Percentiles rank a stretch among this genome's conserved stretches.
Conservation (phyloP, 2,329 filamentous ascomycete species). For the Penicillium sp. region DNA sequence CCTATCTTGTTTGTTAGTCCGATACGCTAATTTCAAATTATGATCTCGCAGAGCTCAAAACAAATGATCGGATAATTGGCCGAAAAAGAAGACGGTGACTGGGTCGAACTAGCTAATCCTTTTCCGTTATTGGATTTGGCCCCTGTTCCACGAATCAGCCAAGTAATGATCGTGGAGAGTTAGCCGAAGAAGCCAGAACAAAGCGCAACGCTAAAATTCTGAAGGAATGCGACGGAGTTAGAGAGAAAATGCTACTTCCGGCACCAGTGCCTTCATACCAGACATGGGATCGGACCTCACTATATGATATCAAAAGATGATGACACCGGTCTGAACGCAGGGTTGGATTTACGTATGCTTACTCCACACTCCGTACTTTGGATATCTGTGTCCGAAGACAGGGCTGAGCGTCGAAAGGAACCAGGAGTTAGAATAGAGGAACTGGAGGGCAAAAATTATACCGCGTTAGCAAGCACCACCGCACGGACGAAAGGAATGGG, state of each 20-base stretch:
- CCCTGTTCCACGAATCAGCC: not conserved
- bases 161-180: conserved; percentile 1
- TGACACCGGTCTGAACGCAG: not conserved
- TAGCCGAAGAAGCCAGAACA: not conserved
- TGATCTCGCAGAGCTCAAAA: too few relatives aligned
- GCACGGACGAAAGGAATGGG: not conserved
- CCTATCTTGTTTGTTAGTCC: not conserved
- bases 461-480: not conserved
- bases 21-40: not conserved
- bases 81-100: not conserved
- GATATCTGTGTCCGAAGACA: not conserved
- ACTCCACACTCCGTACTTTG: not conserved
- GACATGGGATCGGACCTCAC: not conserved
- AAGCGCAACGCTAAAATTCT: not conserved
- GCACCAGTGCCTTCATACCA: not conserved
- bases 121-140: not conserved
- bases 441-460: not conserved
- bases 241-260: not conserved
- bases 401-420: not conserved
- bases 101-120: too few relatives aligned
- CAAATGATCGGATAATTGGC: not conserved
- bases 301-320: not conserved
- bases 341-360: not conserved
- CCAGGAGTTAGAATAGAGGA: not conserved
- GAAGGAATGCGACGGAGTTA: not conserved